Evolutionary conservation across 2,329 filamentous ascomycete genomes (phyloP).

Genomic region (Botrytis galanthina): DNA sequence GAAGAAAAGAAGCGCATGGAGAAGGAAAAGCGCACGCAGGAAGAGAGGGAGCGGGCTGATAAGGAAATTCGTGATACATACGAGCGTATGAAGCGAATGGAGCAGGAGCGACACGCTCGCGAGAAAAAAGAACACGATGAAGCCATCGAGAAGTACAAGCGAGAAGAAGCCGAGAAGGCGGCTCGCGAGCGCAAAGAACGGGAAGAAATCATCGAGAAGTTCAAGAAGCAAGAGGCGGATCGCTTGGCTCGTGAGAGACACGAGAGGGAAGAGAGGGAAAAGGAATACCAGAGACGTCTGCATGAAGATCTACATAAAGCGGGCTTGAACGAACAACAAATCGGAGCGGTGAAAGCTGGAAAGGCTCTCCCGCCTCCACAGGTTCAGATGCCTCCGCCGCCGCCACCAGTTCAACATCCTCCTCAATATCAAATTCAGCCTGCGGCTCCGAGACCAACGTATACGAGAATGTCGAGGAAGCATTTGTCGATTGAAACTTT

Average conservation of each 20-base stretch:
- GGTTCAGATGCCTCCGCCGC: neutral
- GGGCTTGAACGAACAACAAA: constrained; percentile 58
- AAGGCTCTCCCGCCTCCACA: constrained; percentile 5
- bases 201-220: constrained; percentile 43
- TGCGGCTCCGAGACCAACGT: constrained; percentile 48
- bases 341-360: constrained; percentile 53
- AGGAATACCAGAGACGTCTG: constrained; percentile 47
- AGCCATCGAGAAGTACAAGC: constrained; percentile 46
- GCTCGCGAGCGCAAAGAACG: constrained; percentile 37
- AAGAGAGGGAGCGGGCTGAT: constrained; percentile 40
- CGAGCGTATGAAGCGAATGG: constrained; percentile 44
- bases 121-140: constrained; percentile 51
- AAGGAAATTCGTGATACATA: constrained; percentile 38
- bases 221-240: constrained; percentile 40
- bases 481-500: constrained; percentile 63
- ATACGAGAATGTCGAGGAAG: constrained; percentile 61
- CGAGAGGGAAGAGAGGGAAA: constrained; percentile 46
- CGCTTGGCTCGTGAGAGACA: constrained; percentile 48
- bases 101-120: constrained; percentile 42
- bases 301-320: constrained; percentile 58
- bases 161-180: constrained; percentile 30
- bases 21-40: constrained; percentile 7
- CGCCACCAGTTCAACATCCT: constrained; percentile 16
- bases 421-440: neutral
- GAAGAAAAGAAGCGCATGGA: constrained; percentile 19